Evolutionary conservation across 306 rosid genomes (phyloP), one percentile per base, ranked within the genome.

Genomic region (Cicer pinnatifidum): DNA sequence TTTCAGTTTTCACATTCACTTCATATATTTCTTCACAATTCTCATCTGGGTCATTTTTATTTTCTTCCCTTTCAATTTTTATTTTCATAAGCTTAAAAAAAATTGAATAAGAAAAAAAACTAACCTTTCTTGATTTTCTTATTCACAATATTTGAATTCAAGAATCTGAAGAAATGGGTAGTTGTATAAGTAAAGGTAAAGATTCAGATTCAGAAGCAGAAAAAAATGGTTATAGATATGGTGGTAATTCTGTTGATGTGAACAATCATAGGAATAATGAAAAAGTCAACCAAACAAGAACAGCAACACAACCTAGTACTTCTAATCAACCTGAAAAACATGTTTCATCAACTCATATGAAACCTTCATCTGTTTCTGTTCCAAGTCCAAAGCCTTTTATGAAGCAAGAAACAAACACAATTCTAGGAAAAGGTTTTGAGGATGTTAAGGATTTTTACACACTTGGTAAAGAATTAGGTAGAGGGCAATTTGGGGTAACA

Each of bases 401-500:
- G 8, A 85, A 70, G 78, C 63, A 84, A 16, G 92, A 89, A 1
- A 37, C 63, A 44, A 90, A 43, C 50, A 72, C 94, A 47, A 89
- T 93, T 50, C 87, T 93, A 0, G 98, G 93, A 44, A 93, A 86
- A 57, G 82, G 85, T 67, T 86, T 64, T 70, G 98, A 89, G 62
- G 96, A 93, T 76, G 96, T 93, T 48, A 93, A 75, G 75, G 63
- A 70, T 58, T 65, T 78, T 56, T 93, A 93, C 48, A 77, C 77
- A 3, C 19, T 90, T 1, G 96, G 95, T 2, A 93, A 85, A 41
- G 98, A 93, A 77, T 71, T 93, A 75, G 98, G 98, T 1, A 85
- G 98, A 77, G 98, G 98, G 9, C 96, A 89, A 81, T 90, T 90
- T 80, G 98, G 97, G 45, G 98, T 93, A 6, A 89, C 89, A 16